Base-by-base conservation (phyloP, 1,139 yeast species). In the Yamadazyma triangularis region DNA sequence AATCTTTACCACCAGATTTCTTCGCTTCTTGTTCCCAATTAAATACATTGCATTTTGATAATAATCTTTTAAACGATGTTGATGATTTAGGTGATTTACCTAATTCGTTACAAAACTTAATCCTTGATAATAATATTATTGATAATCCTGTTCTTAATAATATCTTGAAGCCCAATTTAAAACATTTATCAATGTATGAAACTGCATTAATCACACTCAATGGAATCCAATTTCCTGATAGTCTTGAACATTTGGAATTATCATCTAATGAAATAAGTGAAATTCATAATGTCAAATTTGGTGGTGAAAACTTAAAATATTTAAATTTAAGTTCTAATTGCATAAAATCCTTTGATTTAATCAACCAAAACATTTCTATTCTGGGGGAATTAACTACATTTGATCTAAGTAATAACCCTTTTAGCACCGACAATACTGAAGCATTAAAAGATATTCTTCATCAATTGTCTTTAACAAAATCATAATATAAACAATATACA, bases 41-140 rank as follows among this genome's bases (percentile, higher is more conserved):
- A 24, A 29, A 32, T 20, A 27, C 37, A 1, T 33, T 53, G 21
- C 41, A 44, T 26, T 25, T 53, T 5, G 42, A 53, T 4, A 47
- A 45, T 12, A 53, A 53, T 32, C 15, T 28, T 13, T 42, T 53
- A 11, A 56, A 50, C 31, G 59, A 53, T 27, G 37, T 51, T 15
- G 58, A 53, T 30, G 58, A 53, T 24, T 39, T 53, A 28, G 59
- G 58, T 2, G 15, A 22, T 10, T 35, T 53, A 13, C 59, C 59
- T 0, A 31, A 34, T 1, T 41, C 47, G 3, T 29, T 53, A 9
- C 31, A 32, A 13, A 45, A 42, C 18, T 31, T 52, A 13, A 37
- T 37, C 20, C 36, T 53, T 28, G 53, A 52, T 32, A 49, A 45
- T 30, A 53, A 53, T 29, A 50, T 48, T 23, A 47, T 53, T 18